phyloP scores from a whole-genome alignment of 2,329 filamentous ascomycete genomes.

The Curvularia hawaiiensis region DNA sequence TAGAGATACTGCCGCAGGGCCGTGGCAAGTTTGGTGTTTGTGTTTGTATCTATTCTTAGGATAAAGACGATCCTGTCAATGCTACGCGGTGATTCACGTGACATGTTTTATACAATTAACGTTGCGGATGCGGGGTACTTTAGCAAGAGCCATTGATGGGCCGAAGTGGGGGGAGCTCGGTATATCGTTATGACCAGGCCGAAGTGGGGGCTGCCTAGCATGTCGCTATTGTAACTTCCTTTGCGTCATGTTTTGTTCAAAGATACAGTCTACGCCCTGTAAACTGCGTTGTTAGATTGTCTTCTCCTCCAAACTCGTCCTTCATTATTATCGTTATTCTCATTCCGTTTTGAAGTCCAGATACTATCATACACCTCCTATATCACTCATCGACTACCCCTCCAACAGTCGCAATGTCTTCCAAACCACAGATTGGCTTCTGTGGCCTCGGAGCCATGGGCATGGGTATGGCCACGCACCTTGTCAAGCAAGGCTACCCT shows the following conservation, averaged over 20 bases:
- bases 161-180: neutral
- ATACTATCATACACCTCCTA: neutral
- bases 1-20: neutral
- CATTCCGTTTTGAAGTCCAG: neutral
- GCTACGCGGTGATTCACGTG: neutral
- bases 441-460: slow-evolving; percentile 82
- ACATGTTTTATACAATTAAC: neutral
- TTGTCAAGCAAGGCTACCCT: slow-evolving; percentile 68
- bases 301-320: neutral
- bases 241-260: neutral
- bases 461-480: slow-evolving; percentile 78
- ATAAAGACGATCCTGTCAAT: neutral
- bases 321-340: neutral
- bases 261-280: neutral
- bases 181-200: neutral
- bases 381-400: neutral
- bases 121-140: neutral
- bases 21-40: neutral
- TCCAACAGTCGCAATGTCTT: slow-evolving; percentile 27
- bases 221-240: neutral
- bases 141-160: neutral
- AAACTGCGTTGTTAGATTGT: neutral
- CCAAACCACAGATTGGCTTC: slow-evolving; percentile 63
- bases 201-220: neutral
- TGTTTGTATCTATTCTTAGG: neutral